Percentiles rank a stretch among this genome's conserved stretches.
phyloP scores from a whole-genome alignment of 192 early-diverging fungal genomes.

The Hyaloraphidium curvatum region DNA sequence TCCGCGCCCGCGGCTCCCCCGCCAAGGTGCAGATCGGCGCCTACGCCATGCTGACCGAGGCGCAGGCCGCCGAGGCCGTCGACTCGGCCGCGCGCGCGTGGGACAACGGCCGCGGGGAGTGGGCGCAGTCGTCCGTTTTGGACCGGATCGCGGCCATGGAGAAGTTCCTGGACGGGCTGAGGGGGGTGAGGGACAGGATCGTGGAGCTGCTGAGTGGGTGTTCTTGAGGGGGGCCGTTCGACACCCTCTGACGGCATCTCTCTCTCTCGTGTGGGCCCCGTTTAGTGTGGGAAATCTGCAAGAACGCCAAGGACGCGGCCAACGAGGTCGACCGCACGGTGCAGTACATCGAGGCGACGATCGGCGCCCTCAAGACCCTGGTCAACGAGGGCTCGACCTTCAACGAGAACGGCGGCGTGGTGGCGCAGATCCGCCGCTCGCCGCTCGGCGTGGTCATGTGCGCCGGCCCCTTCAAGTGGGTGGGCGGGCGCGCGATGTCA shows the following conservation, averaged over 20 bases:
- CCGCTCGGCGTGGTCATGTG: constrained; percentile 5
- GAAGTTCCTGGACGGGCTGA: constrained; percentile 5
- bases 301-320: background rate
- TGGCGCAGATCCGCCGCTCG: background rate
- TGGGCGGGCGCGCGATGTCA: too few relatives aligned
- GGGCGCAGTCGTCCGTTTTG: background rate
- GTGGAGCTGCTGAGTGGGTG: background rate
- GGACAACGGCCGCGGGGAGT: background rate
- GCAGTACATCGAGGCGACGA: constrained; percentile 3
- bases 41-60: background rate
- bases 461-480: background rate
- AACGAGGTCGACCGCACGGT: constrained; percentile 3
- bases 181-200: background rate
- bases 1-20: background rate
- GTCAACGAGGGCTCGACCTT: background rate
- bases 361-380: background rate
- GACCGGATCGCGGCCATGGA: background rate
- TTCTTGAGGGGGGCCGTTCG: background rate
- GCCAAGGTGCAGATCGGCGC: background rate
- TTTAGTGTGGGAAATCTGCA: constrained; percentile 6
- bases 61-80: background rate
- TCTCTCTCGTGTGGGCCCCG: background rate
- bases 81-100: background rate
- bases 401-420: background rate
- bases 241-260: background rate